These are phyloP conservation scores for Neurospora cerealis DNA, from an alignment of 495 filamentous ascomycete genomes.

Conservation along the genomic window DNA sequence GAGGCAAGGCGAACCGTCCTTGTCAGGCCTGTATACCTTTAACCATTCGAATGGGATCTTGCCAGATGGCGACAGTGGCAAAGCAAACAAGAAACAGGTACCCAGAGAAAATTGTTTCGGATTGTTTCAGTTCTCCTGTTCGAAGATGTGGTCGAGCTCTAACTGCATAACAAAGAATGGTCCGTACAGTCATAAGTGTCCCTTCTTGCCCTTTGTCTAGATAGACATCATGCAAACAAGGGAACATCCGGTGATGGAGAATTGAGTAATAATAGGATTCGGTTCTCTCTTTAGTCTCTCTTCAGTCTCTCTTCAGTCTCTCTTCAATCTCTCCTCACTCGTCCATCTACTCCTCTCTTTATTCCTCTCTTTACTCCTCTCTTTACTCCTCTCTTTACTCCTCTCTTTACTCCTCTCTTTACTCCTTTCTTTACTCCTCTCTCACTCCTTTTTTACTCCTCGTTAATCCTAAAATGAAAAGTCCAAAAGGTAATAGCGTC, in stretches of 20 bases:
- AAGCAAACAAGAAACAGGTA: background rate
- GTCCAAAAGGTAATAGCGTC: no score
- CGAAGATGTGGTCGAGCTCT: background rate
- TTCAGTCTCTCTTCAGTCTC: background rate
- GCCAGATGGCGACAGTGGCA: background rate
- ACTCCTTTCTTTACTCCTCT: background rate
- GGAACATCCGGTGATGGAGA: background rate
- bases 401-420: no score
- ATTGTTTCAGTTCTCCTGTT: background rate
- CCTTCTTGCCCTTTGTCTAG: background rate
- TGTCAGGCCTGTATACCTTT: background rate
- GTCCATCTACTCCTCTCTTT: background rate
- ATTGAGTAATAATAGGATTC: background rate
- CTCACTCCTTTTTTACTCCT: background rate
- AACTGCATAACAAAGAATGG: background rate
- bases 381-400: no score
- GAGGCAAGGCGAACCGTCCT: background rate
- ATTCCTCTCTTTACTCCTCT: no score
- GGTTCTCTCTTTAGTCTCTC: background rate
- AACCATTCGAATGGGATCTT: background rate
- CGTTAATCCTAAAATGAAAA: no score
- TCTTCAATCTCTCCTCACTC: background rate
- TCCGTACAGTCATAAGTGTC: background rate
- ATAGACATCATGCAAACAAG: background rate
- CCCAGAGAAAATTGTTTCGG: background rate